Percentiles rank a stretch among this genome's conserved stretches.
Conservation (phyloP, 495 filamentous ascomycete species). For the Daldinia decipiens region DNA sequence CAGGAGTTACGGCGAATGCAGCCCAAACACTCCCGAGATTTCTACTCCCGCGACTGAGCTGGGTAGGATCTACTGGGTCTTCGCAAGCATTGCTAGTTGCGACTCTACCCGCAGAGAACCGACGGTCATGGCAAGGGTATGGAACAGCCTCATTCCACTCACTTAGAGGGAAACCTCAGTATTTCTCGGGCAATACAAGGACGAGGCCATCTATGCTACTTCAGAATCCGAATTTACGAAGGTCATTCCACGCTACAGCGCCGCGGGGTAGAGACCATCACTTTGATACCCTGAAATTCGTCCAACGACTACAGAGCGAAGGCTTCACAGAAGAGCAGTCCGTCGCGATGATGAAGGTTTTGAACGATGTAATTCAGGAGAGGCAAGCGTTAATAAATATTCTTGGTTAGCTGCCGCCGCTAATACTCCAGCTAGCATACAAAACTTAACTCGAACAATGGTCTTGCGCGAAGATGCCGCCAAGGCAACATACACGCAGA, state of each 20-base stretch:
- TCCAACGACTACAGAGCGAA: constrained; percentile 86
- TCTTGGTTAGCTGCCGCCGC: constrained; percentile 14
- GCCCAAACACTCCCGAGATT: constrained; percentile 58
- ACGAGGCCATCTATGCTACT: constrained; percentile 35
- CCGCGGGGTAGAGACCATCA: constrained; percentile 80
- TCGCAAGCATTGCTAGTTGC: constrained; percentile 40
- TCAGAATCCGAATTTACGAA: constrained; percentile 45
- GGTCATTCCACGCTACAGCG: constrained; percentile 77
- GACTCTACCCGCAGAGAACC: constrained; percentile 37
- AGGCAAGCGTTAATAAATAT: constrained; percentile 58
- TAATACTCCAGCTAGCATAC: constrained; percentile 68
- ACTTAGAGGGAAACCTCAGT: background rate
- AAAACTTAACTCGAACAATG: constrained; percentile 98
- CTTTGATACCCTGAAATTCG: constrained; percentile 98
- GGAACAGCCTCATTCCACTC: constrained; percentile 38
- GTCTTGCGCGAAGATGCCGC: constrained; percentile 93
- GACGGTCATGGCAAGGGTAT: constrained; percentile 27
- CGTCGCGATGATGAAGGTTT: constrained; percentile 95
- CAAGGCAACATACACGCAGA: constrained; percentile 93
- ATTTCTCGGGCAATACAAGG: constrained; percentile 2
- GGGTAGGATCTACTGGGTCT: constrained; percentile 50
- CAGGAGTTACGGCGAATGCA: constrained; percentile 42
- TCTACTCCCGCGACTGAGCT: constrained; percentile 65
- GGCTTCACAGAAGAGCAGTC: constrained; percentile 96
- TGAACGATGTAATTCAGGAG: constrained; percentile 97